These are phyloP conservation scores for Boletus rubropictus DNA, from an alignment of 768 basidiomycete genomes.

Conservation along the genomic window DNA sequence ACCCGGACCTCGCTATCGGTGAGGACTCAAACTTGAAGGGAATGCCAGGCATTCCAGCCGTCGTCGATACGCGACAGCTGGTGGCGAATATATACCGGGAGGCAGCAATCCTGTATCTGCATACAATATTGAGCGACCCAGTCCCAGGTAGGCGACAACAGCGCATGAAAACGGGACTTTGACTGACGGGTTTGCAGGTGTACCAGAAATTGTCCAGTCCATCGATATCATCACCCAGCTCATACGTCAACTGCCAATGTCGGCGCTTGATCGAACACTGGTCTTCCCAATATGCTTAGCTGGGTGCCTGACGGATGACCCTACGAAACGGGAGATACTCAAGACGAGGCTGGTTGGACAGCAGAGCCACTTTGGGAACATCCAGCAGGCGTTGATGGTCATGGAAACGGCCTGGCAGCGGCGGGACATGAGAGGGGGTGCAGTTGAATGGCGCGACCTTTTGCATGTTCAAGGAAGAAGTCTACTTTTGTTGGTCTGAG, in stretches of 20 bases:
- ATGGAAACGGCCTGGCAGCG: slow-evolving; percentile 71
- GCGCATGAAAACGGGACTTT: not conserved
- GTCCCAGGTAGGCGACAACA: slow-evolving; percentile 50
- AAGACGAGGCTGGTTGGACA: slow-evolving; percentile 49
- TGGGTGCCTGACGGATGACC: slow-evolving; percentile 68
- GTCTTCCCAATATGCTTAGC: slow-evolving; percentile 72
- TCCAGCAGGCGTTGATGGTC: slow-evolving; percentile 49
- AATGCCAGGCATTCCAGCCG: slow-evolving; percentile 27
- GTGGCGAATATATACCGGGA: slow-evolving; percentile 60
- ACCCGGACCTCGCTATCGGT: slow-evolving; percentile 34
- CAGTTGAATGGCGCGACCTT: slow-evolving; percentile 58
- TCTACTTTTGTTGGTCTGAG: slow-evolving; percentile 29
- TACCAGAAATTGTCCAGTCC: slow-evolving; percentile 61
- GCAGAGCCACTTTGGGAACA: slow-evolving; percentile 56
- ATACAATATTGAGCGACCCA: slow-evolving; percentile 63
- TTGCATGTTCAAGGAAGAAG: slow-evolving; percentile 29
- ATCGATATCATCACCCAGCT: slow-evolving; percentile 51
- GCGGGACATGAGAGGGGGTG: slow-evolving; percentile 48
- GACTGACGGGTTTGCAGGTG: slow-evolving; percentile 40
- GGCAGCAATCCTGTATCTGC: slow-evolving; percentile 59
- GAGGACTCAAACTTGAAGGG: slow-evolving; percentile 20
- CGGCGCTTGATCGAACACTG: slow-evolving; percentile 59
- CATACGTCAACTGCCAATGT: slow-evolving; percentile 49
- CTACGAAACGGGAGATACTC: slow-evolving; percentile 50
- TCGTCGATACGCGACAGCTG: slow-evolving; percentile 42